phyloP scores from a whole-genome alignment of 2,329 filamentous ascomycete genomes.

The Stachybotrys chartarum region DNA sequence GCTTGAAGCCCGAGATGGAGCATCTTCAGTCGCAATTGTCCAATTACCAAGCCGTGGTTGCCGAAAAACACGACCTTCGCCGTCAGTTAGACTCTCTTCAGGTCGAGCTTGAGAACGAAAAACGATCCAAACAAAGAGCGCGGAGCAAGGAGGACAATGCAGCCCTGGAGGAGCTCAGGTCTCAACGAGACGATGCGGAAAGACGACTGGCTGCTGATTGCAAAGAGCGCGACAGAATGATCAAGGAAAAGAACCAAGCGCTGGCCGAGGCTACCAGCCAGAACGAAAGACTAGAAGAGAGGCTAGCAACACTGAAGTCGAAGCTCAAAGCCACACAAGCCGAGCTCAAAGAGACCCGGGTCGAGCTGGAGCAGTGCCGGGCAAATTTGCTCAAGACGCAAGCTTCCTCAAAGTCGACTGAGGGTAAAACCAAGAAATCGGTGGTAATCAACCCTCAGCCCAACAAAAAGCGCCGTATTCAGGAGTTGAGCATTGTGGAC shows the following conservation, averaged over 20 bases:
- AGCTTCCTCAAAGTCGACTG: conserved; percentile 7
- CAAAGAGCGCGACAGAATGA: conserved; percentile 37
- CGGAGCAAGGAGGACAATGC: conserved; percentile 25
- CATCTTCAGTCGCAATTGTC: conserved; percentile 47
- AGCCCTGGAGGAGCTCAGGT: conserved; percentile 33
- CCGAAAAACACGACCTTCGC: conserved; percentile 75
- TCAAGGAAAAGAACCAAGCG: conserved; percentile 43
- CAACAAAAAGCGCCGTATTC: conserved; percentile 37
- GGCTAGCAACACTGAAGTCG: conserved; percentile 59
- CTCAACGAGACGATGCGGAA: conserved; percentile 27
- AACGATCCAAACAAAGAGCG: conserved; percentile 24
- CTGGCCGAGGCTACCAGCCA: conserved; percentile 54
- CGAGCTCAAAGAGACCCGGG: conserved; percentile 59
- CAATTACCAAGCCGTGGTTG: conserved; percentile 59
- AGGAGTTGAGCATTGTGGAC: conserved; percentile 38
- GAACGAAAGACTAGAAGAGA: conserved; percentile 60
- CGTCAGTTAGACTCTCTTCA: conserved; percentile 71
- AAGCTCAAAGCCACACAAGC: conserved; percentile 66
- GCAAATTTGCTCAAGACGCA: conserved; percentile 30
- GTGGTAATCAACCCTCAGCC: conserved; percentile 19
- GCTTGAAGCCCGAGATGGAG: conserved; percentile 48
- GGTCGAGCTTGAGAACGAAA: conserved; percentile 77
- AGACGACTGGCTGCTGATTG: conserved; percentile 31
- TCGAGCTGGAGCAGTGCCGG: conserved; percentile 29
- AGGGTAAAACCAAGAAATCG: conserved; percentile 14